Evolutionary conservation across 2,329 filamentous ascomycete genomes (phyloP), one percentile per base, ranked within the genome.

Genomic region (Penicillium sp.): DNA sequence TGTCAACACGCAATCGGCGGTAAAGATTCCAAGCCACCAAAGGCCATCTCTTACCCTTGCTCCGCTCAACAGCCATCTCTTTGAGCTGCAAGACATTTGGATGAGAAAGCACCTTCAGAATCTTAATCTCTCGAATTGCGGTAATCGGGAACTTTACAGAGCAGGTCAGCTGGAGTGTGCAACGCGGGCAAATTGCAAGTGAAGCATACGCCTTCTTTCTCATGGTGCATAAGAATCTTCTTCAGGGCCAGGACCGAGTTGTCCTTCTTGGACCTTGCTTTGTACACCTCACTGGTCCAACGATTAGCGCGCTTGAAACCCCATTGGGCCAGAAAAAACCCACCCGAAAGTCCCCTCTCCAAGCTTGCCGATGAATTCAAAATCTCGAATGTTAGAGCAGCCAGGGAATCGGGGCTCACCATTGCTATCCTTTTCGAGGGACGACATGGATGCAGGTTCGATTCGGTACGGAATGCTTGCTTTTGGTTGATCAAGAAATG

Each of bases 141-240:
- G 95, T 99, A 62, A 99, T 99, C n/a, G 95, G 95, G 67, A 99
- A 99, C 81, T 90, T 62, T 13, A 16, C 44, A 46, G 11, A 19
- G 21, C 5, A 29, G 5, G 11, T 46, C 54, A 56, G 43, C 31
- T 14, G 31, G 8, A 49, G 8, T 48, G 3, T 29, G 48, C 31
- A 57, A 45, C 44, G 22, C 21, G 49, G 22, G 19, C 9, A 45
- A 33, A 13, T 16, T 46, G 24, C 8, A 22, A 14, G 26, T 42
- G 11, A 21, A 19, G 63, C 87, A 67, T 77, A 90, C 88, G 49
- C 95, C 95, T 76, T 99, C 95, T 74, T 97, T 98, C 79, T 99
- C 95, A 74, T 98, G 96, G 74, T 98, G 95, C 90, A 98, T 97
- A 64, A 99, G 86, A 65, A 99, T 99, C 83, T 98, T 98, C 81